Base-by-base conservation (phyloP, 2,329 filamentous ascomycete species). In the Pseudocercospora fuligena region DNA sequence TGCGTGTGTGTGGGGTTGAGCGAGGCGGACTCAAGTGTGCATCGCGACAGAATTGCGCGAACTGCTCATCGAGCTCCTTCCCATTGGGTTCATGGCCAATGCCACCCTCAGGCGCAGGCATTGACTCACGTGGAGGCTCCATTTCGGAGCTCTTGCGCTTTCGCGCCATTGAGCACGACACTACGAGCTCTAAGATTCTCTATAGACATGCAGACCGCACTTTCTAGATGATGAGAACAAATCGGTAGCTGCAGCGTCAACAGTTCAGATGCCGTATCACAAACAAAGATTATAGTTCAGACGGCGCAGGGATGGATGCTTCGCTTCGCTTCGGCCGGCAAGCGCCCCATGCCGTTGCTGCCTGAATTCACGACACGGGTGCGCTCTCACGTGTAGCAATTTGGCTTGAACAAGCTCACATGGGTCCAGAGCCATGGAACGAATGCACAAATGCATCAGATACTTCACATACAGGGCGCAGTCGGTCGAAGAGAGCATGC, bases 111-210 rank as follows among this genome's bases (percentile, higher is more conserved):
- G 11, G 19, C 46, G 1, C 27, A 56, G 53, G 23, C 36, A 59
- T 59, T 29, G 46, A 31, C 46, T 49, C 19, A n/a, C 27, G 14
- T n/a, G 19, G 36, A 47, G 64, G 16, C 46, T 63, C 61, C 46
- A 63, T 61, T 56, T 66, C 56, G 14, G 65, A 67, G 31, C 61
- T 64, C 51, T 64, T 64, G 25, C 65, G 43, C 27, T 67, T 64
- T 8, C 40, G 49, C 23, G 65, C 65, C 61, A 67, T 64, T n/a
- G 4, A 49, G 12, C 11, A 51, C n/a, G 27, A 19, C 59, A 25
- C 46, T 27, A 12, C 51, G 25, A 56, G 16, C 51, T 31, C 27
- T 25, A 8, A n/a, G 49, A 29, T 14, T 3, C 16, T 56, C 51
- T 29, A 7, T 31, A 11, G 16, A 27, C 21, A 54, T 29, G 21